Base-by-base conservation (phyloP, 192 early-diverging fungal species). In the Gigaspora rosea region DNA sequence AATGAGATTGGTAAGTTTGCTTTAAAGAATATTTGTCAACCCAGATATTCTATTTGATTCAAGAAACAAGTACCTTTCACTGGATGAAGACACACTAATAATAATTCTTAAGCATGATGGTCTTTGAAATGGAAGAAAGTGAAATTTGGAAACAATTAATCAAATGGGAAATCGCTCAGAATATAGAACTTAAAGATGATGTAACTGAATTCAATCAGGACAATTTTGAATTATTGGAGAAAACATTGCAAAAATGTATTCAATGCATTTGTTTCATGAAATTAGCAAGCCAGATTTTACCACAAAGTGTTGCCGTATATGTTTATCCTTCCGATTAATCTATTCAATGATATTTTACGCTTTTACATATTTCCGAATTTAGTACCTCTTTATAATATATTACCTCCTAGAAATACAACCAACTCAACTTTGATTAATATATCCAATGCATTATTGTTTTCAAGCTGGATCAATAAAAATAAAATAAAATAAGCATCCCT, bases 201-300 rank as follows among this genome's bases (percentile, higher is more conserved):
- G 22, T 32, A 13, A 32, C n/a, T 13, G 32, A 63, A 63, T 63
- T 20, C 12, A 63, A 20, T 11, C 22, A 47, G 12, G 41, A 69
- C 46, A 48, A 69, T 20, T 69, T 69, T 70, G 27, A 33, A 33
- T 18, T 32, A 10, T 51, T 70, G 20, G 20, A 27, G 33, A 51
- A 20, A 47, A 48, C 16, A n/a, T 12, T 70, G 4, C 9, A 27
- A 27, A 70, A 47, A 10, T 50, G 20, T 11, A 70, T 70, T 18
- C 67, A 36, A n/a, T 51, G 20, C n/a, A 70, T 70, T 51, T 15
- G 49, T 70, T 70, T 70, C 46, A 49, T 5, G 4, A 51, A 15
- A 70, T 70, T 49, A 49, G 46, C n/a, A 36, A 7, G 4, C 18
- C 15, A 13, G 12, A 47, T 3, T 68, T 50, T 68, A 46, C 48